A percentile compares a stretch with the other conserved stretches of the same genome.
These are phyloP conservation scores for Coelastrella sp. DNA, from an alignment of 139 green algal species.

Conservation along the genomic window DNA sequence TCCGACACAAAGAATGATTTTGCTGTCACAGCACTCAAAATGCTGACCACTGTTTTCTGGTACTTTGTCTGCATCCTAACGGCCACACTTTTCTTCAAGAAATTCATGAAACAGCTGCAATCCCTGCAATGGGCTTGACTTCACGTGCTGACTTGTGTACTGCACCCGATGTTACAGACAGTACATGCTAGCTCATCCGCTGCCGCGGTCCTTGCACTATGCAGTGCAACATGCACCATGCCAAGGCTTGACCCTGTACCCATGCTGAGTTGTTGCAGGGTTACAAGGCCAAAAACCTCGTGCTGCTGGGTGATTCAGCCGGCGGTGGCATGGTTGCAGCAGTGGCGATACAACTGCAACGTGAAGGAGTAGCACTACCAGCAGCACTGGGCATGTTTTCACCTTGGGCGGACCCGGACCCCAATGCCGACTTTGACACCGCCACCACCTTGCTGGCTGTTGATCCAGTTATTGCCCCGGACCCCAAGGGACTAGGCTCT, in stretches of 20 bases:
- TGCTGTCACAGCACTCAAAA: no score
- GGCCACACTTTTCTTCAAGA: no score
- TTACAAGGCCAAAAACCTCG: constrained; percentile 3
- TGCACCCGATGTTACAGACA: no score
- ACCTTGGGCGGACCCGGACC: neutral
- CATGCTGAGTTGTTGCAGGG: neutral
- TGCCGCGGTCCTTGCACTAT: no score
- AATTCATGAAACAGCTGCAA: no score
- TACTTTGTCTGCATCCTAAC: no score
- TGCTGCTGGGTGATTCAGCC: constrained; percentile 28
- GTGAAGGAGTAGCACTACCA: neutral
- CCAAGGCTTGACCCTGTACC: neutral
- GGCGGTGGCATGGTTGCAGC: constrained; percentile 26
- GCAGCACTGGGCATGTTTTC: constrained; percentile 7
- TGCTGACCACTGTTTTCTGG: no score
- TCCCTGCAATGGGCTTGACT: no score
- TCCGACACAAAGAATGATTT: no score
- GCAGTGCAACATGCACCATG: no score
- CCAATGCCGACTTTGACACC: neutral
- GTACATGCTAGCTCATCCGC: no score
- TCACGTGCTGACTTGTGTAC: no score
- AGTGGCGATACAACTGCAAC: neutral
- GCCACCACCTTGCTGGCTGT: neutral
- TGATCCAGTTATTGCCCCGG: neutral
- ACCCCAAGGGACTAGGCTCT: neutral